A percentile compares a stretch with the other conserved stretches of the same genome.
Evolutionary conservation across 805 yeast genomes (phyloP).

Genomic region (Saccharomycopsis lassenensis): DNA sequence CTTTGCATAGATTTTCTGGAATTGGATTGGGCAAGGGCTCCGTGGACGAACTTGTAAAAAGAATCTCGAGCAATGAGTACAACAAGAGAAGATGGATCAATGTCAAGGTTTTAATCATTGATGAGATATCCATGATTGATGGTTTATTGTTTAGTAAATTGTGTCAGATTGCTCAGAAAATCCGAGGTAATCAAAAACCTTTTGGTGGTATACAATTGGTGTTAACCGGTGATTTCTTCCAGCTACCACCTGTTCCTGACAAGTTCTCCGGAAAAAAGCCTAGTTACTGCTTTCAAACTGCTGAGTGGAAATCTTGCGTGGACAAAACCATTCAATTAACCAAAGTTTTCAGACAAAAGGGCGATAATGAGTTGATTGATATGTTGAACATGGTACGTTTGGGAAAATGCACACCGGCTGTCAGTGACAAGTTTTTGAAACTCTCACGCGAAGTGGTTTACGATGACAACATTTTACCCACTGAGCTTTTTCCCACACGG

Average conservation of each 20-base stretch:
- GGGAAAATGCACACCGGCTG: conserved; percentile 47
- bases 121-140: conserved; percentile 93
- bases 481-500: conserved; percentile 82
- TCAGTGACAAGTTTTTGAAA: conserved; percentile 36
- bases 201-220: conserved; percentile 93
- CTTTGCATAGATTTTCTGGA: conserved; percentile 78
- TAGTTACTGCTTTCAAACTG: conserved; percentile 65
- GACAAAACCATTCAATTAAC: conserved; percentile 58
- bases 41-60: conserved; percentile 33
- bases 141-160: conserved; percentile 67
- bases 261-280: conserved; percentile 27
- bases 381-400: conserved; percentile 73
- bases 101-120: conserved; percentile 66
- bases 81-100: conserved; percentile 49
- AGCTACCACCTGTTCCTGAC: conserved; percentile 78
- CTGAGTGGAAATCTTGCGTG: conserved; percentile 56
- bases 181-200: conserved; percentile 43
- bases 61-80: conserved; percentile 36
- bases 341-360: conserved; percentile 78
- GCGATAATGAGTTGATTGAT: conserved; percentile 64
- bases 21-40: conserved; percentile 65
- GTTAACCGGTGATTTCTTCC: conserved; percentile 92
- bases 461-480: conserved; percentile 74
- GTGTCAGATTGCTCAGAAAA: conserved; percentile 51
- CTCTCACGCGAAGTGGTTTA: conserved; percentile 50